These are phyloP conservation scores for Dactylellina parvicollis DNA, from an alignment of 2,329 filamentous ascomycete genomes.

Conservation along the genomic window DNA sequence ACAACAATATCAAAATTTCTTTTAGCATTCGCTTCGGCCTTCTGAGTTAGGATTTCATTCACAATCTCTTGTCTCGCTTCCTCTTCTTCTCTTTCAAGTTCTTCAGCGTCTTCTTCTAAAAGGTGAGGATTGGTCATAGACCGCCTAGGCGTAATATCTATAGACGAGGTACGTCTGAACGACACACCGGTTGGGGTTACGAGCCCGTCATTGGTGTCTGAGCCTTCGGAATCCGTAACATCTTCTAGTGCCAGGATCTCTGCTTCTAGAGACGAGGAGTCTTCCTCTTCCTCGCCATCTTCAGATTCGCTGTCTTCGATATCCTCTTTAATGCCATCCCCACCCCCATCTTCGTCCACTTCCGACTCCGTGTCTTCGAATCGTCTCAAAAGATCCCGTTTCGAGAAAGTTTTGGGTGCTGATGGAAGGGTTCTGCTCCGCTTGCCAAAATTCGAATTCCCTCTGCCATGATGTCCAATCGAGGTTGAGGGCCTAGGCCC, in stretches of 20 bases:
- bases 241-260: not conserved
- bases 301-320: not conserved
- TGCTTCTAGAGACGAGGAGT: not conserved
- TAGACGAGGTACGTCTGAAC: not conserved
- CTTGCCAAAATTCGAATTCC: not conserved
- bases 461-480: not conserved
- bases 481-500: not conserved
- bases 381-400: conserved; percentile 6
- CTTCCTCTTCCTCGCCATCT: not conserved
- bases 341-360: not conserved
- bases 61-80: conserved; percentile 20
- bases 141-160: conserved; percentile 33
- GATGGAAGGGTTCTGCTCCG: not conserved
- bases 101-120: conserved; percentile 17
- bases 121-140: conserved; percentile 37
- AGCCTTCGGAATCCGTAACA: not conserved
- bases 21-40: conserved; percentile 12
- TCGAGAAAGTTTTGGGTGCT: conserved; percentile 12
- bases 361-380: conserved; percentile 17
- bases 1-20: conserved; percentile 45
- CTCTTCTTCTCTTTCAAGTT: conserved; percentile 41
- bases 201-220: not conserved
- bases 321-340: not conserved
- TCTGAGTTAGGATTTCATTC: not conserved
- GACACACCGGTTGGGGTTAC: not conserved